Evolutionary conservation across 495 filamentous ascomycete genomes (phyloP), one percentile per base, ranked within the genome.

Genomic region (Polyplosphaeria fusca): DNA sequence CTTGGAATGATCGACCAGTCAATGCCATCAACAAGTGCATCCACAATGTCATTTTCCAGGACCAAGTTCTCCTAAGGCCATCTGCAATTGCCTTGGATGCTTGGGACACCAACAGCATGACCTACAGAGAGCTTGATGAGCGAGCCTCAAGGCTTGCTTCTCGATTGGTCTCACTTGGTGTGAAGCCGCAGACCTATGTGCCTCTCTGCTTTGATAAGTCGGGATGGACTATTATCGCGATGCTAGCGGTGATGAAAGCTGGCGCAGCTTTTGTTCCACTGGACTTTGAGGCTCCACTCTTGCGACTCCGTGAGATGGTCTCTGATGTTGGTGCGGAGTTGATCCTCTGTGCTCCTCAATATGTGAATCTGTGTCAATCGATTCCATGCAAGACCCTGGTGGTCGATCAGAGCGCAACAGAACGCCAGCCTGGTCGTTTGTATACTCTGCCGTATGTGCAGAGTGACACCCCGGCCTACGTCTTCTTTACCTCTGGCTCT

Each of bases 401-500:
- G 16, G 28, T 57, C 4, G 52, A 56, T 35, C 45, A 37, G 18
- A 23, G 57, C 5, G 28, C 58, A 7, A 56, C 58, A 2, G 52
- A 58, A 20, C 47, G 37, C 5, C 54, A 58, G 13, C 43, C 40
- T 16, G 54, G 49, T 11, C 54, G 44, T 13, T 38, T 64, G 5
- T 55, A 48, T 25, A 54, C 47, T 22, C 37, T 58, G n/a, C 47
- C 60, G 3, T 43, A 37, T 20, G 49, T 52, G 4, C 48, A 47
- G 20, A 58, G 60, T 32, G 47, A 59, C 37, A 61, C 51, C 19
- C 45, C 61, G 11, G 66, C 63, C 0, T 74, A 62, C 49, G 52
- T 64, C 20, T 74, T 81, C 19, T 81, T 79, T 58, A 81, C 78
- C 4, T 78, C 75, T 19, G 79, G 79, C 5, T 76, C 72, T n/a